These are phyloP conservation scores for Verruconis gallopava DNA, from an alignment of 2,329 filamentous ascomycete species.

Conservation along the genomic window DNA sequence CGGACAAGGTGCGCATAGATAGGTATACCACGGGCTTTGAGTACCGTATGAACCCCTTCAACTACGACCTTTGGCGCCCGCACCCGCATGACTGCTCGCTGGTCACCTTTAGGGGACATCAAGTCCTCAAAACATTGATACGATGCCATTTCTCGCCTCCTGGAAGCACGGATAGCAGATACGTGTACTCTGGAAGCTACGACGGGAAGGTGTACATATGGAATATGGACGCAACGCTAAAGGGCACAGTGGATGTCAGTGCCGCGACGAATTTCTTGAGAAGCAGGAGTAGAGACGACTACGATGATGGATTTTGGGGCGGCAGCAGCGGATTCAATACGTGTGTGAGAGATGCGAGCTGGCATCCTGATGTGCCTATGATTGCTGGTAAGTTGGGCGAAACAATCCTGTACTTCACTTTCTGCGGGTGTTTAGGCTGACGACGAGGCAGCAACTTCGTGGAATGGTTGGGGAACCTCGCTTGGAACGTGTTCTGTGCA, in stretches of 20 bases:
- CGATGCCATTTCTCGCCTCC: conserved; percentile 90
- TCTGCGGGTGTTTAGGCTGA: too few relatives aligned
- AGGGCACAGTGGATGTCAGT: conserved; percentile 64
- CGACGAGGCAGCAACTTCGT: conserved; percentile 67
- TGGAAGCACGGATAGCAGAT: conserved; percentile 72
- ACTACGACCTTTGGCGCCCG: conserved; percentile 51
- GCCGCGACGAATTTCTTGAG: conserved; percentile 52
- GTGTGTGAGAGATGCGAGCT: conserved; percentile 76
- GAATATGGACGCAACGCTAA: conserved; percentile 82
- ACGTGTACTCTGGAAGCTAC: conserved; percentile 84
- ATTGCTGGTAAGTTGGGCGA: conserved; percentile 52
- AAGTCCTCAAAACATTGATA: conserved; percentile 79
- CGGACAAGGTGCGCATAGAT: conserved; percentile 42
- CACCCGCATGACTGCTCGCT: conserved; percentile 81
- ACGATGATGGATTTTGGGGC: conserved; percentile 44
- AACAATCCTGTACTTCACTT: too few relatives aligned
- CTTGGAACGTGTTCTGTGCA: conserved; percentile 68
- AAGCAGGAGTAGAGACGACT: conserved; percentile 39
- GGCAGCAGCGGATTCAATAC: conserved; percentile 53
- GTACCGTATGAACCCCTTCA: conserved; percentile 57
- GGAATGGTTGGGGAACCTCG: conserved; percentile 65
- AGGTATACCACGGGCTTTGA: conserved; percentile 54
- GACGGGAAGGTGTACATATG: conserved; percentile 86
- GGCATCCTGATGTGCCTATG: conserved; percentile 76
- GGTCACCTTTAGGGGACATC: conserved; percentile 86